Evolutionary conservation across 805 yeast species (phyloP).

Genomic region (Yarrowia sp.): DNA sequence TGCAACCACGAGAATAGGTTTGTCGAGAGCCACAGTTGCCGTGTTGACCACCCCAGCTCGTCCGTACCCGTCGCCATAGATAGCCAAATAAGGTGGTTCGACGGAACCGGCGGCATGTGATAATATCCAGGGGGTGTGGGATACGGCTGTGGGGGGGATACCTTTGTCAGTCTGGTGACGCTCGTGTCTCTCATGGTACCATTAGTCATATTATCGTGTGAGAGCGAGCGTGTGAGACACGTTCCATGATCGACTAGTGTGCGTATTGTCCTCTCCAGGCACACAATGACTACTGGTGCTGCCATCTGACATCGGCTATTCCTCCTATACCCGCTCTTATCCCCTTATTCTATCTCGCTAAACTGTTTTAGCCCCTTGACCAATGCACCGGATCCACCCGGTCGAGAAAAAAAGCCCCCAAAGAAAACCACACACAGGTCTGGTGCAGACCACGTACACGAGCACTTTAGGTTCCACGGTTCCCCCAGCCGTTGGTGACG

Average conservation of each 20-base stretch:
- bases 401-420: not conserved
- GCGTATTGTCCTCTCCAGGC: not conserved
- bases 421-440: not conserved
- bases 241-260: not conserved
- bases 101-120: not conserved
- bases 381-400: slow-evolving; percentile 7
- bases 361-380: not conserved
- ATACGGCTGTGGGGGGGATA: too few species aligned
- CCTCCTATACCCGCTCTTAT: not conserved
- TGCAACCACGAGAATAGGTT: not conserved
- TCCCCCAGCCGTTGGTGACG: not conserved
- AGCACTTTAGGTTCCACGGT: not conserved
- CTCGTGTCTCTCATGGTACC: too few species aligned
- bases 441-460: not conserved
- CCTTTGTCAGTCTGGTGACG: too few species aligned
- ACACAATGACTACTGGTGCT: too few species aligned
- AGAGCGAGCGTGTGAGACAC: not conserved
- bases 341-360: not conserved
- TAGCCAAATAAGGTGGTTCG: not conserved
- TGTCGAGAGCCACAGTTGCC: not conserved
- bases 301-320: not conserved
- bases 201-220: slow-evolving; percentile 10
- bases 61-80: not conserved
- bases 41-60: too few species aligned
- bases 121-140: not conserved